Conservation (phyloP, 805 yeast genomes). For the Zygosaccharomyces gambellarensis region DNA sequence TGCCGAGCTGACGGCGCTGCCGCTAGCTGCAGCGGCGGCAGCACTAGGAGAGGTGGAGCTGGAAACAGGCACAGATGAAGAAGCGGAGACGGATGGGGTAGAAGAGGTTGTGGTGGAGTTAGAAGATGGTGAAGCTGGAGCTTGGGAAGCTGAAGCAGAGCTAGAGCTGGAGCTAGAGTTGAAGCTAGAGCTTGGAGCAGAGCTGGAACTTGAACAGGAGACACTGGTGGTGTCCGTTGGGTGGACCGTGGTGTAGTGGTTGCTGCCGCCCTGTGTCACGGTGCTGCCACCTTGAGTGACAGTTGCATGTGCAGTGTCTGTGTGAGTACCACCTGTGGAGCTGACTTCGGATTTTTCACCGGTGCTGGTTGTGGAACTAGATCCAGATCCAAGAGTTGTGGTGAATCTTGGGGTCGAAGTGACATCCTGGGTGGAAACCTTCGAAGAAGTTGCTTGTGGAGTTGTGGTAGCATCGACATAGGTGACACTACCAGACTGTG, state of each 20-base stretch:
- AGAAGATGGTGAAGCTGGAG: not conserved
- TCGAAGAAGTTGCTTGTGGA: constrained; percentile 45
- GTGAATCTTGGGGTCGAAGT: constrained; percentile 39
- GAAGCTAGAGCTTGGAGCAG: not conserved
- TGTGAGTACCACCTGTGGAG: not conserved
- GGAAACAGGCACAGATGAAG: constrained; percentile 6
- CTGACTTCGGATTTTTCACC: not conserved
- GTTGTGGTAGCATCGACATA: constrained; percentile 49
- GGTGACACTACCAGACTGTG: constrained; percentile 31
- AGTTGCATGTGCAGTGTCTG: not conserved
- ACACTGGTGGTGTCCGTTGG: constrained; percentile 2
- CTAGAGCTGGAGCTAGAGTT: not conserved
- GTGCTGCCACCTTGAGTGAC: not conserved
- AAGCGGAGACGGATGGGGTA: constrained; percentile 12
- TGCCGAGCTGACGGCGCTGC: constrained; percentile 2
- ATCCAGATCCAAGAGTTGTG: constrained; percentile 21
- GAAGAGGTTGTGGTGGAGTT: constrained; percentile 6
- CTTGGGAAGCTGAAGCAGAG: not conserved
- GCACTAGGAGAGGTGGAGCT: constrained; percentile 8
- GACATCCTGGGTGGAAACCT: constrained; percentile 40
- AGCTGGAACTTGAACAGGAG: not conserved
- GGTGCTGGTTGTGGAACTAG: not conserved
- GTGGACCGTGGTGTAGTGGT: not conserved
- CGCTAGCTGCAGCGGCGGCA: constrained; percentile 11
- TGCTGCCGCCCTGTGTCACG: not conserved